A percentile compares a stretch with the other conserved stretches of the same genome.
phyloP scores from a whole-genome alignment of 768 basidiomycete genomes.

The Aureoboletus auriporus region DNA sequence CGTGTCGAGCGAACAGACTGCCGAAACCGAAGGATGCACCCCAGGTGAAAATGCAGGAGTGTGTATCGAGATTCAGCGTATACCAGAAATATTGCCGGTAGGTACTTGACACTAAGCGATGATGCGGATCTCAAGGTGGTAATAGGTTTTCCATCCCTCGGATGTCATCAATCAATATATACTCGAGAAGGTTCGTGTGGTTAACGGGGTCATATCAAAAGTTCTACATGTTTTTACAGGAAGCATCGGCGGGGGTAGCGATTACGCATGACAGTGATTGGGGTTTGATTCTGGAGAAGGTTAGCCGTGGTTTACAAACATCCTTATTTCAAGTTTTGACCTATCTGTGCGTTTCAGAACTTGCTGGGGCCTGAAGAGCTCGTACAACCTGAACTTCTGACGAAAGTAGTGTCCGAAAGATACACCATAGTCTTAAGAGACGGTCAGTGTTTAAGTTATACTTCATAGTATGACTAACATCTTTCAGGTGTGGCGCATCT shows the following conservation, averaged over 20 bases:
- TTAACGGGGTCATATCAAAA: not conserved
- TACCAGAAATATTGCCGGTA: constrained; percentile 20
- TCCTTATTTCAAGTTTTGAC: not conserved
- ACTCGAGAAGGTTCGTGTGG: constrained; percentile 13
- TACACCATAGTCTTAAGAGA: constrained; percentile 5
- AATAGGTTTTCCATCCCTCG: constrained; percentile 22
- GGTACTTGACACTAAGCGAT: not conserved
- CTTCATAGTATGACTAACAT: not conserved
- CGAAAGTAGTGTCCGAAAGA: constrained; percentile 9
- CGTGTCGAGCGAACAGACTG: constrained; percentile 1
- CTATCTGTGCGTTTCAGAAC: not conserved
- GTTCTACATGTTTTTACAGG: constrained; percentile 2
- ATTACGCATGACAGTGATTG: constrained; percentile 23
- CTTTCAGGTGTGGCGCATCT: constrained; percentile 18
- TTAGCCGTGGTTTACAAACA: not conserved
- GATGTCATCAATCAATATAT: constrained; percentile 24
- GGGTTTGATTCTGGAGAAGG: constrained; percentile 16
- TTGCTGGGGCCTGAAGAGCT: constrained; percentile 12
- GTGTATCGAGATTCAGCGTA: constrained; percentile 11
- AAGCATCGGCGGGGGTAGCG: constrained; percentile 20
- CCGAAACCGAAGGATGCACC: not conserved
- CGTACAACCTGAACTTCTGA: constrained; percentile 5
- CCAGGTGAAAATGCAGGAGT: not conserved
- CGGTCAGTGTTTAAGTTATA: constrained; percentile 6
- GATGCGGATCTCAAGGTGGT: not conserved